A percentile compares a stretch with the other conserved stretches of the same genome.
phyloP scores from a whole-genome alignment of 495 filamentous ascomycete species.

The Penicillium robsamsonii region DNA sequence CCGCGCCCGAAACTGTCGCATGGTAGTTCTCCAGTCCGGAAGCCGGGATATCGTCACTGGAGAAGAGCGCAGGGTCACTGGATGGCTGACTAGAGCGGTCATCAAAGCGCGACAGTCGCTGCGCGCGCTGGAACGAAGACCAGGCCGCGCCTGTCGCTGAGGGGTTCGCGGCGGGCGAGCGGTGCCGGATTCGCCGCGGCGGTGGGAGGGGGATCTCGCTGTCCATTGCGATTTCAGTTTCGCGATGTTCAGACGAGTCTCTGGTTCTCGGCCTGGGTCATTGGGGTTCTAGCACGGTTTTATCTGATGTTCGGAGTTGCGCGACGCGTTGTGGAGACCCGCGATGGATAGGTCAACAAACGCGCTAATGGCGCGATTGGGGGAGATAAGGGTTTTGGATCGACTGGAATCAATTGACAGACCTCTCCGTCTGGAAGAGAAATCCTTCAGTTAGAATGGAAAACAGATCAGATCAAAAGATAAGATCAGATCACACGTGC shows the following conservation, averaged over 20 bases:
- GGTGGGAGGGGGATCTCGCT: constrained; percentile 46
- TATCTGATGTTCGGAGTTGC: constrained; percentile 8
- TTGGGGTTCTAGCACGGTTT: constrained; percentile 1
- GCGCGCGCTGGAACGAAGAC: constrained; percentile 33
- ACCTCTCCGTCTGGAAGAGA: not conserved
- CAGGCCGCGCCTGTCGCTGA: constrained; percentile 14
- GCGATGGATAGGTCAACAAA: constrained; percentile 21
- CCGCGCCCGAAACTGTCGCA: constrained; percentile 39
- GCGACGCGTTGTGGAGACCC: constrained; percentile 25
- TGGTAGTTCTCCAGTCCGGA: constrained; percentile 69
- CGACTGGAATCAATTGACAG: constrained; percentile 1
- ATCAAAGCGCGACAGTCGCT: constrained; percentile 39
- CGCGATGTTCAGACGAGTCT: constrained; percentile 1
- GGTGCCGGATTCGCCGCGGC: constrained; percentile 41
- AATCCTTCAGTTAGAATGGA: not conserved
- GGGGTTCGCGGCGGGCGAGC: constrained; percentile 28
- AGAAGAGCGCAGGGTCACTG: constrained; percentile 75
- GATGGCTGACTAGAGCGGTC: constrained; percentile 53
- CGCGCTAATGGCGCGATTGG: constrained; percentile 16
- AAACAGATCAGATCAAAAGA: constrained; percentile 15
- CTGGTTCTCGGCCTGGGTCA: not conserved
- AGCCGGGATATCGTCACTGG: constrained; percentile 71
- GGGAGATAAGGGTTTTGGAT: not conserved
- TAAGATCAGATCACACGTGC: constrained; percentile 31
- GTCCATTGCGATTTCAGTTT: constrained; percentile 33